phyloP scores from a whole-genome alignment of 2,329 filamentous ascomycete genomes.

The Fusarium duplospermum region DNA sequence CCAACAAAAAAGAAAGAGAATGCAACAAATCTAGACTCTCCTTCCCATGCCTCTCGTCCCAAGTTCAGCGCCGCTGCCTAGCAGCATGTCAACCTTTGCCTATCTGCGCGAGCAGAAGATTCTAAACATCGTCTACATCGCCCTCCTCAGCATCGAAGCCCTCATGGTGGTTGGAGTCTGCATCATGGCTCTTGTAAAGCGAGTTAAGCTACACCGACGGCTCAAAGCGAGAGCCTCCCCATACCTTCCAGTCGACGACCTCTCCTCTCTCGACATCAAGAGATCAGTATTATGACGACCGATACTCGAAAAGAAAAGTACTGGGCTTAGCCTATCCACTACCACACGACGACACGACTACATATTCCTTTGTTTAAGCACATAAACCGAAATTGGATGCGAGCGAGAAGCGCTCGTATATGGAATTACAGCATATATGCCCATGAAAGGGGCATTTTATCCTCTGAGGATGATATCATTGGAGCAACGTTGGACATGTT shows the following conservation, averaged over 20 bases:
- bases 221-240: constrained; percentile 24
- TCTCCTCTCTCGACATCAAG: constrained; percentile 15
- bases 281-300: constrained; percentile 19
- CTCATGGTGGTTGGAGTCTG: constrained; percentile 57
- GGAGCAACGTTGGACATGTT: constrained; percentile 18
- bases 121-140: constrained; percentile 60
- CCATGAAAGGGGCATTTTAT: constrained; percentile 13
- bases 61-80: constrained; percentile 28
- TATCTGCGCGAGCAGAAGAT: constrained; percentile 48
- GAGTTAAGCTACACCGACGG: constrained; percentile 34
- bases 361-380: constrained; percentile 34
- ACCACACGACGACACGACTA: constrained; percentile 15
- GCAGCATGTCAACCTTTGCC: constrained; percentile 36
- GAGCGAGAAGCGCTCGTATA: neutral
- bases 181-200: constrained; percentile 46
- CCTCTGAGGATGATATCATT: constrained; percentile 18
- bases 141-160: constrained; percentile 58
- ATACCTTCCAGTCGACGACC: constrained; percentile 19
- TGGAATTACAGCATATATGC: neutral
- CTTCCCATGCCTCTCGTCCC: constrained; percentile 38
- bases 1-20: constrained; percentile 1
- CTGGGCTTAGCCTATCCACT: constrained; percentile 2
- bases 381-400: constrained; percentile 1
- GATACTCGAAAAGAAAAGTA: neutral
- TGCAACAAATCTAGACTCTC: neutral